phyloP scores from a whole-genome alignment of 257 asterid genomes.

The Gynochthodes officinalis region DNA sequence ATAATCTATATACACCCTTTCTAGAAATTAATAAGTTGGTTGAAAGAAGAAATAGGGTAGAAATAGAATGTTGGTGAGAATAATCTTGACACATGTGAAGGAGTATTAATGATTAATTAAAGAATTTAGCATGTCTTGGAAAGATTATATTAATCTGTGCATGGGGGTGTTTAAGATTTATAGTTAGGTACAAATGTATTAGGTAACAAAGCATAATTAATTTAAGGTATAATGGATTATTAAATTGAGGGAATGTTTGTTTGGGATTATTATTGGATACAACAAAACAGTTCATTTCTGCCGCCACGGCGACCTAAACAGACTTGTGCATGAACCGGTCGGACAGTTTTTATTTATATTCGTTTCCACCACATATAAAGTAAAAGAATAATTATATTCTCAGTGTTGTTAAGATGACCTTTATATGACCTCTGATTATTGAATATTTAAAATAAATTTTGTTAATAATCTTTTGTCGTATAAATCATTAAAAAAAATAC shows the following conservation, averaged over 20 bases:
- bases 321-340: background rate
- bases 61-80: background rate
- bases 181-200: background rate
- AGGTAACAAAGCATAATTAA: background rate
- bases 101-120: background rate
- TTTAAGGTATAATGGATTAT: background rate
- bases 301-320: background rate
- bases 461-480: too few relatives aligned
- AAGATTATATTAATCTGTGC: background rate
- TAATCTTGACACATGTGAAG: background rate
- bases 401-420: too few relatives aligned
- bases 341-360: background rate
- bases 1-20: too few relatives aligned
- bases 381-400: too few relatives aligned
- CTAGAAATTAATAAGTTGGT: too few relatives aligned
- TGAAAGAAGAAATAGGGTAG: background rate
- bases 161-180: background rate
- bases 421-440: too few relatives aligned
- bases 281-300: too few relatives aligned
- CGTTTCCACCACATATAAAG: too few relatives aligned
- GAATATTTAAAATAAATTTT: too few relatives aligned
- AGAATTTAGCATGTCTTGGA: background rate
- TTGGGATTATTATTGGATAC: background rate
- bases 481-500: too few relatives aligned
- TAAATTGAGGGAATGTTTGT: background rate